Evolutionary conservation across 2,329 filamentous ascomycete species (phyloP).

Genomic region (Stagonosporopsis chrysanthemi): DNA sequence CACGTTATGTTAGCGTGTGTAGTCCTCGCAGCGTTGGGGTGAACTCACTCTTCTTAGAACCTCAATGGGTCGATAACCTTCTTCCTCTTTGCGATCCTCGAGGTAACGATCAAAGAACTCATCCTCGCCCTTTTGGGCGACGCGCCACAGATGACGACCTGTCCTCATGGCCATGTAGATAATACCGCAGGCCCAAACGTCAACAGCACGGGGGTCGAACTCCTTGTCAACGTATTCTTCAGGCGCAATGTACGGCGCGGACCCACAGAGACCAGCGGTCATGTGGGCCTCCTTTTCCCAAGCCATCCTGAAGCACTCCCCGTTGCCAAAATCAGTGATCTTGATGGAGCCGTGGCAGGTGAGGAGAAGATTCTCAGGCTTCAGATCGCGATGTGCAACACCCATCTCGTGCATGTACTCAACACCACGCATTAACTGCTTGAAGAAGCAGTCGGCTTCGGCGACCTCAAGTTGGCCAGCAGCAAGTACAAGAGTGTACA

Average conservation of each 20-base stretch:
- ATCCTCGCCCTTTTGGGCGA: slow-evolving; percentile 96
- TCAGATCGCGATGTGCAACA: slow-evolving; percentile 93
- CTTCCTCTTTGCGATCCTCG: slow-evolving; percentile 89
- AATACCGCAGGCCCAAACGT: slow-evolving; percentile 97
- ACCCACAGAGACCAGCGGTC: slow-evolving; percentile 96
- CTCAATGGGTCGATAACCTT: slow-evolving; percentile 96
- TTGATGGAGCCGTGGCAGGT: slow-evolving; percentile 93
- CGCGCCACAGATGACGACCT: slow-evolving; percentile 91
- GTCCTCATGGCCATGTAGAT: slow-evolving; percentile 99
- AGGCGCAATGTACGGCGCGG: slow-evolving; percentile 94
- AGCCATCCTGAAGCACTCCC: slow-evolving; percentile 98
- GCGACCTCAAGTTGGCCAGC: slow-evolving; percentile 89
- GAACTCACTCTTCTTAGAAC: slow-evolving; percentile 86
- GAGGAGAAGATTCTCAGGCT: slow-evolving; percentile 93
- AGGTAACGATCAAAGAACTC: slow-evolving; percentile 97
- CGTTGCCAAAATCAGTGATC: slow-evolving; percentile 98
- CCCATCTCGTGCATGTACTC: slow-evolving; percentile 99
- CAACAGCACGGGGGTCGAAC: slow-evolving; percentile 96
- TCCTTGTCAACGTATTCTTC: slow-evolving; percentile 96
- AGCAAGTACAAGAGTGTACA: slow-evolving; percentile 91
- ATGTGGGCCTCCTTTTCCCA: slow-evolving; percentile 99
- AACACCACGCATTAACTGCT: slow-evolving; percentile 98
- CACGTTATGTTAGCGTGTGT: slow-evolving; percentile 27
- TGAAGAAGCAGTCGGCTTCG: slow-evolving; percentile 98
- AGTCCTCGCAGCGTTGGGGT: not conserved